Conservation (phyloP, 2,329 filamentous ascomycete species). For the Hymenoscyphus linearis region DNA sequence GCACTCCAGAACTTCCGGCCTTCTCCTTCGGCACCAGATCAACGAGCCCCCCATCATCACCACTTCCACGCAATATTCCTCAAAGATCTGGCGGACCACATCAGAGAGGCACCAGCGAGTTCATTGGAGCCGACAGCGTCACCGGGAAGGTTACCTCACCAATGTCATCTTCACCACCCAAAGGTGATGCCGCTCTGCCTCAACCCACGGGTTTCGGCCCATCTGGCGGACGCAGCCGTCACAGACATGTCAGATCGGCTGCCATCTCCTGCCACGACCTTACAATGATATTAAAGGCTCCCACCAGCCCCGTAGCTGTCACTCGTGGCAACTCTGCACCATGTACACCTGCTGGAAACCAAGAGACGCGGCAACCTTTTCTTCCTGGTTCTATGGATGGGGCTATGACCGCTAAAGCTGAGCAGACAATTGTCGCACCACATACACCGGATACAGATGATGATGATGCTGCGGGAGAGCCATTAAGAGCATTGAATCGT, state of each 20-base stretch:
- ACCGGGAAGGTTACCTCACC: constrained; percentile 35
- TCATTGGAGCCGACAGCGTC: constrained; percentile 66
- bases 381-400: constrained; percentile 22
- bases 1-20: constrained; percentile 29
- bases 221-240: constrained; percentile 56
- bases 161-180: constrained; percentile 67
- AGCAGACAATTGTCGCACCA: constrained; percentile 7
- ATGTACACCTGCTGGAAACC: constrained; percentile 37
- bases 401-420: constrained; percentile 16
- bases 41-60: constrained; percentile 35
- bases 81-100: constrained; percentile 54
- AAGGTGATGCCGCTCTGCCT: constrained; percentile 54
- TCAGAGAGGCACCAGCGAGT: constrained; percentile 75
- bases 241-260: constrained; percentile 74
- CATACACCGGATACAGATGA: constrained; percentile 3
- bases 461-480: constrained; percentile 12
- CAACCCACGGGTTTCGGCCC: constrained; percentile 44
- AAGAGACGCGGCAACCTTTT: constrained; percentile 13
- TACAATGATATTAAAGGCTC: constrained; percentile 55
- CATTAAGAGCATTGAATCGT: constrained; percentile 37
- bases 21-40: constrained; percentile 30
- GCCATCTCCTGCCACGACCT: constrained; percentile 76
- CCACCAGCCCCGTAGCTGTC: constrained; percentile 14
- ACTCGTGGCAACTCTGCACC: constrained; percentile 33
- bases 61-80: constrained; percentile 41